phyloP scores from a whole-genome alignment of 768 basidiomycete genomes.

The Tubosaeta sp. region DNA sequence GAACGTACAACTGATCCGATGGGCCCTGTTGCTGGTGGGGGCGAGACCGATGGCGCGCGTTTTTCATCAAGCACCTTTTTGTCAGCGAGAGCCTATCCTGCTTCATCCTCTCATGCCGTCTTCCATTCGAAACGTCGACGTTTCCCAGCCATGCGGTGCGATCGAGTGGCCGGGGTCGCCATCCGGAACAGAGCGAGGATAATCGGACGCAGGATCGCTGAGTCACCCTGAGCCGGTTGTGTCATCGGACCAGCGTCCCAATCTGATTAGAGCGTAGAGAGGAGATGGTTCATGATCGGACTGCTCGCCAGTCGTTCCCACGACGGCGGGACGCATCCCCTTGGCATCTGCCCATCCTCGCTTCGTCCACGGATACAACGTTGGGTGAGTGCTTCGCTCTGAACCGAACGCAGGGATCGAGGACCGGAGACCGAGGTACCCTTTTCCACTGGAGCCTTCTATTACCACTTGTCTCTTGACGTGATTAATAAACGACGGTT shows the following conservation, averaged over 20 bases:
- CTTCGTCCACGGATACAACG: no score
- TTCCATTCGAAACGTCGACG: constrained; percentile 2
- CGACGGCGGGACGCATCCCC: not conserved
- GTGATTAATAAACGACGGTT: not conserved
- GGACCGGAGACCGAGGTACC: not conserved
- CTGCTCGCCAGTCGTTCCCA: not conserved
- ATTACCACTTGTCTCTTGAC: not conserved
- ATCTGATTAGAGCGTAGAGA: not conserved
- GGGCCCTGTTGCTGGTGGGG: not conserved
- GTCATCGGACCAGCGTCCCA: not conserved
- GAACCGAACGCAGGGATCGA: not conserved
- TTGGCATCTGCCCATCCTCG: not conserved
- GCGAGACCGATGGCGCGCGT: not conserved
- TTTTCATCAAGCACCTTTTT: not conserved
- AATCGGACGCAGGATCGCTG: not conserved
- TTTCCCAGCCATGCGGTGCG: not conserved
- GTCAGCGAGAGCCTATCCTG: not conserved
- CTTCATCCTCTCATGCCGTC: not conserved
- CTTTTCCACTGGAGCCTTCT: not conserved
- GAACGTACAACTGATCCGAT: not conserved
- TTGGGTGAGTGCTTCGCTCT: not conserved
- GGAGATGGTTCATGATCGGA: not conserved
- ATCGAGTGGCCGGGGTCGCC: not conserved
- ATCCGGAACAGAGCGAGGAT: not conserved
- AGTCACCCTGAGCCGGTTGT: not conserved